phyloP scores from a whole-genome alignment of 495 filamentous ascomycete species.

The Trichoderma asperelloides region DNA sequence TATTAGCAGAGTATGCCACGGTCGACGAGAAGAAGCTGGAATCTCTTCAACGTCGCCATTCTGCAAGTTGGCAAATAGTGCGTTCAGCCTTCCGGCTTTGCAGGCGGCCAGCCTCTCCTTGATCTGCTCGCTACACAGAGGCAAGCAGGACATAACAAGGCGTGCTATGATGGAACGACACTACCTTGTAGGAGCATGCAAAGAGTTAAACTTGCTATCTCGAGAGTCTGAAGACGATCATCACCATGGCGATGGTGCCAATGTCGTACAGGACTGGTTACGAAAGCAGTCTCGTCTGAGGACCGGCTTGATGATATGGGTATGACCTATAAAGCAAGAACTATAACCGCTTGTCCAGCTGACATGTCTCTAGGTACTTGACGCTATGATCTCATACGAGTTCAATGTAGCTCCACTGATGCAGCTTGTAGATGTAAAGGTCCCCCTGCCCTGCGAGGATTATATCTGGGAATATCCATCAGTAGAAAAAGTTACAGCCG shows the following conservation, averaged over 20 bases:
- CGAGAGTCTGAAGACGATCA: neutral
- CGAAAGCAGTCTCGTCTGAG: neutral
- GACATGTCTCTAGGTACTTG: neutral
- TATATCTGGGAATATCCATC: neutral
- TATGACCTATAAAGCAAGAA: neutral
- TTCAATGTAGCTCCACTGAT: neutral
- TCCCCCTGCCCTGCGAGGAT: neutral
- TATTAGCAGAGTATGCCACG: neutral
- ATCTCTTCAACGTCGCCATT: neutral
- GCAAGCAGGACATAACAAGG: neutral
- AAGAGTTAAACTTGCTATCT: neutral
- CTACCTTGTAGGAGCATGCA: neutral
- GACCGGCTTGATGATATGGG: neutral
- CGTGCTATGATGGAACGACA: neutral
- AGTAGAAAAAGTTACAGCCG: neutral
- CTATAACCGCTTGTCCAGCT: neutral
- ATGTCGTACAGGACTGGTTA: neutral
- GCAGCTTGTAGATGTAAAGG: neutral
- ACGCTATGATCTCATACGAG: neutral
- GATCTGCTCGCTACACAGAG: neutral
- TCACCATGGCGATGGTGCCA: neutral
- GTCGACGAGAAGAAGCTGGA: neutral
- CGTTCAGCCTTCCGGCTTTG: neutral
- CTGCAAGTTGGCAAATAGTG: neutral
- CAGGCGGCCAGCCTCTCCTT: neutral